Percentiles rank a stretch among this genome's conserved stretches.
Conservation (phyloP, 2,329 filamentous ascomycete species). For the Paradendryphiella salina region DNA sequence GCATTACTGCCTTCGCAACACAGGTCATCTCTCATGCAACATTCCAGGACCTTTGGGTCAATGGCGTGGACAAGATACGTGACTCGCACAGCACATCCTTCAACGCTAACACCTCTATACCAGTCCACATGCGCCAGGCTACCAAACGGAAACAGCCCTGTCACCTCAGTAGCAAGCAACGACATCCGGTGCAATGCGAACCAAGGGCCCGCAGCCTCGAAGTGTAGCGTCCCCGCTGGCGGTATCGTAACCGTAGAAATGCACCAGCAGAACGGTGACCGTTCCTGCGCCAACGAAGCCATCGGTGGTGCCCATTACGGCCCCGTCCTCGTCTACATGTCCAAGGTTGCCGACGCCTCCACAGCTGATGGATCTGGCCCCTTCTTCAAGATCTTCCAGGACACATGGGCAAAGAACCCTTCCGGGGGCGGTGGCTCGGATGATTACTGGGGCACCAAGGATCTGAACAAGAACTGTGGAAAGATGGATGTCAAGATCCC, state of each 20-base stretch:
- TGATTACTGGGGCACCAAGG: constrained; percentile 56
- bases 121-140: constrained; percentile 33
- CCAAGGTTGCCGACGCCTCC: constrained; percentile 51
- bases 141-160: constrained; percentile 45
- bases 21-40: constrained; percentile 35
- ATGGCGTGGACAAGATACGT: constrained; percentile 36
- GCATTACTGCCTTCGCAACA: constrained; percentile 35
- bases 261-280: constrained; percentile 59
- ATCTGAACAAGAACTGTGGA: constrained; percentile 52
- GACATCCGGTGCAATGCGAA: constrained; percentile 55
- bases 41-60: constrained; percentile 41
- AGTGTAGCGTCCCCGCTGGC: constrained; percentile 55
- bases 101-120: constrained; percentile 10
- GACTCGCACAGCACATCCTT: background rate
- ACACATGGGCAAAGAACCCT: constrained; percentile 54
- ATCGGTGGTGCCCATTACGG: constrained; percentile 46
- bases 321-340: constrained; percentile 45
- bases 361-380: constrained; percentile 55
- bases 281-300: constrained; percentile 50
- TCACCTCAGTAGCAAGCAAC: constrained; percentile 56
- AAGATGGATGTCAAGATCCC: constrained; percentile 59
- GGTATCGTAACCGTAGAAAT: constrained; percentile 50
- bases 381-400: constrained; percentile 64
- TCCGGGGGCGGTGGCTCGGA: constrained; percentile 47
- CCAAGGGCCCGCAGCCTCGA: constrained; percentile 40